These are phyloP conservation scores for Penicillium crustosum DNA, from an alignment of 2,329 filamentous ascomycete genomes.

Conservation along the genomic window DNA sequence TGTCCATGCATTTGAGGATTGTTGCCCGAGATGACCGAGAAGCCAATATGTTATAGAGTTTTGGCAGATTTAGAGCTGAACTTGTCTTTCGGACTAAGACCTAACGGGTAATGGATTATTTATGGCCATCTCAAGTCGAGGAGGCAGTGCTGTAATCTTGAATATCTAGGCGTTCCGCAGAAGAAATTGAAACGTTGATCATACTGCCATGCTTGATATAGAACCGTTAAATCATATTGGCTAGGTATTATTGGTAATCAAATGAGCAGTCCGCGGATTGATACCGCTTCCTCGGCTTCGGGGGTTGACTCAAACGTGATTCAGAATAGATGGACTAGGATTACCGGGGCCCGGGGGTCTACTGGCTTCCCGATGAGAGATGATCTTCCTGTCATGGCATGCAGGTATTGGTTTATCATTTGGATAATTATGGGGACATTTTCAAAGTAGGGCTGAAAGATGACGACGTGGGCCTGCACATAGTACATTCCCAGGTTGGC, in stretches of 20 bases:
- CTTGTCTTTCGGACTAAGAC: background rate
- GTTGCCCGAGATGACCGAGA: background rate
- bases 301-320: constrained; percentile 12
- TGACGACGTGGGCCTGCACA: background rate
- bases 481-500: background rate
- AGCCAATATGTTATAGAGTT: constrained; percentile 10
- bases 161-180: constrained; percentile 18
- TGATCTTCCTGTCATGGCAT: constrained; percentile 6
- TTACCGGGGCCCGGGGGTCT: background rate
- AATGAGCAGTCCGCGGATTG: background rate
- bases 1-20: background rate
- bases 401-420: background rate
- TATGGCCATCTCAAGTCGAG: background rate
- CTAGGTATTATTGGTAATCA: constrained; percentile 2
- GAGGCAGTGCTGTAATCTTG: constrained; percentile 21
- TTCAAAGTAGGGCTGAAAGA: constrained; percentile 9
- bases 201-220: constrained; percentile 18
- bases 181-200: constrained; percentile 6
- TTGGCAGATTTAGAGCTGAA: constrained; percentile 3
- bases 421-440: background rate
- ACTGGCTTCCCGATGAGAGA: constrained; percentile 11
- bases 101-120: constrained; percentile 1
- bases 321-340: constrained; percentile 11
- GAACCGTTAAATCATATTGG: background rate
- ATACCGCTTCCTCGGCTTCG: background rate